phyloP scores from a whole-genome alignment of 108 stramenopile genomes.

The Pseudonitzschia delicatissima region DNA sequence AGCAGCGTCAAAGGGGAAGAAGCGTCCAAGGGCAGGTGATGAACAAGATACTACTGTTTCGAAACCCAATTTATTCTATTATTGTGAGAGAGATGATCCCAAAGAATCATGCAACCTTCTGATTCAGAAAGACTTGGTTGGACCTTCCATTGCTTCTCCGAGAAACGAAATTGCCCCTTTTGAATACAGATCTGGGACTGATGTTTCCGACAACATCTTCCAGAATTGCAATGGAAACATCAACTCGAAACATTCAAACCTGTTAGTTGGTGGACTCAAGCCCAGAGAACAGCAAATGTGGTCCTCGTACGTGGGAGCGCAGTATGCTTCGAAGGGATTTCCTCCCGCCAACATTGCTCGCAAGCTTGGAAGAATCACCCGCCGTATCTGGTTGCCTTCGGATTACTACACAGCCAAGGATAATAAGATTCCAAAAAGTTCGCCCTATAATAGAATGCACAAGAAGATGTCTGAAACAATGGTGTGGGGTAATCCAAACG shows the following conservation, averaged over 20 bases:
- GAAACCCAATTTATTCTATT: too few relatives aligned
- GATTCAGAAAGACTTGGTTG: too few relatives aligned
- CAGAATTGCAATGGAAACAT: background rate
- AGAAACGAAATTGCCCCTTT: too few relatives aligned
- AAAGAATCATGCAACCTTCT: too few relatives aligned
- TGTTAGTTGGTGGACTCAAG: background rate
- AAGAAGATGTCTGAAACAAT: background rate
- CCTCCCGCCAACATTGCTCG: background rate
- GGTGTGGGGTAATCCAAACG: background rate
- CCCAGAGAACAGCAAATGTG: background rate
- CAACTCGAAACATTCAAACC: background rate
- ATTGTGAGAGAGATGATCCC: too few relatives aligned
- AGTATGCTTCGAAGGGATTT: background rate
- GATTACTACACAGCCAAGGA: background rate
- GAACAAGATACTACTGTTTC: too few relatives aligned
- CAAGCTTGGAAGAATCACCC: constrained; percentile 1
- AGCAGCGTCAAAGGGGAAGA: too few relatives aligned
- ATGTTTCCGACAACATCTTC: background rate
- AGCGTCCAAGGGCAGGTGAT: too few relatives aligned
- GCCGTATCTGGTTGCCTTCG: background rate
- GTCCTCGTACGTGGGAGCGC: background rate
- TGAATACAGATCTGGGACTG: too few relatives aligned
- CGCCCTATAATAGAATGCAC: too few relatives aligned
- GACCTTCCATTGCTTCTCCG: too few relatives aligned
- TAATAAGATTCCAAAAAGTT: background rate